Base-by-base conservation (phyloP, 192 early-diverging fungal genomes). In the Podochytrium sp. region DNA sequence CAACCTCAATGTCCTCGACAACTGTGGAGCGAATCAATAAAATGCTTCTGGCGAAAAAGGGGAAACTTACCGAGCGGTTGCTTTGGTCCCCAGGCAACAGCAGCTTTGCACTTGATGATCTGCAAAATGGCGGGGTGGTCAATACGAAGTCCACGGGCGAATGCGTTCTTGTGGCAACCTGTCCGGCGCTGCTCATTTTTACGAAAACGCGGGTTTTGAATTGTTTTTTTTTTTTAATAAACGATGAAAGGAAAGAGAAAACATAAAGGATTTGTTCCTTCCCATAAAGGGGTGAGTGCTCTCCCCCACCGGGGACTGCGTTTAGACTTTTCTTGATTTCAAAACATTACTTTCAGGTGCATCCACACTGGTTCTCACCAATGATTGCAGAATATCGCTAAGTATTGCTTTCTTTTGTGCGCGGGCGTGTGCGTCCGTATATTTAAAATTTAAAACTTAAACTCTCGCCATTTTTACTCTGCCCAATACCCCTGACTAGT, bases 1-100 rank as follows among this genome's bases (percentile, higher is more conserved):
- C 94, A 53, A 99, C 97, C 78, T 97, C 93, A 66, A 99, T 85
- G 60, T 94, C 92, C 75, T 99, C 97, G 65, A 99, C 87, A 51
- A 83, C 93, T 96, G 37, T 38, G 69, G 16, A 34, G 25, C 29
- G 42, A 61, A 34, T 10, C 43, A 68, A 65, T 30, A 34, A 38
- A 69, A 55, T 64, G 41, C 32, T 41, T 29, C 33, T 18, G 29
- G 30, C 37, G 32, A 62, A 62, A 39, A 10, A 29, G 30, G 34
- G 20, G 3, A n/a, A 18, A 87, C 91, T 78, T 90, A 95, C 94
- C 88, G 33, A 99, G 87, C 38, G 95, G 94, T 81, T 97, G 92
- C 39, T 87, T 90, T 60, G 97, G 88, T 71, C 93, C 94, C 95
- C 95, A 97, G 65, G 97, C 97, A 55, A 99, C 81, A 23, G 97